Evolutionary conservation across 805 yeast species (phyloP), one percentile per base, ranked within the genome.

Genomic region (Metschnikowia sp.): DNA sequence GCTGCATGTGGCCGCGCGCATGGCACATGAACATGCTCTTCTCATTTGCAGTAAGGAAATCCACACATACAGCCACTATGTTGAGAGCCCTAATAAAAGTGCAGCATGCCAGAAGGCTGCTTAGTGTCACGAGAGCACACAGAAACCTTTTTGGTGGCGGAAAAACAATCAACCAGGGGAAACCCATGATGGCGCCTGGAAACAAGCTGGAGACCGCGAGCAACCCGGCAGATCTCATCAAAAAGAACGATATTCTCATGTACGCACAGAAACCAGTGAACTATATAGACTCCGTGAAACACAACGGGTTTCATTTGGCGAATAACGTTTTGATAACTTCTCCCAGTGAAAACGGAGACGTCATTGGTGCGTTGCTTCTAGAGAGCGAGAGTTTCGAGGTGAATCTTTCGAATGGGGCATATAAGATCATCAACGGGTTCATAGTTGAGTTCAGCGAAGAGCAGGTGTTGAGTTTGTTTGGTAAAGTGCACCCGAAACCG

Each of bases 401-500:
- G 36, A 76, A 81, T 54, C 59, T 85, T 38, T 55, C 69, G 19
- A 51, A 71, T 15, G 57, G 64, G n/a, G 78, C 81, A 1, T 74
- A 76, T 47, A 78, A 78, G 42, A 49, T 69, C 22, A 60, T 66
- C 32, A 70, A 74, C 49, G 72, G 72, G 3, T 82, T 83, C 39
- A 64, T 82, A n/a, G 78, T 84, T 11, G 81, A 78, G 32, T 70
- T 84, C 42, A 66, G 70, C 45, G 64, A 65, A 12, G 40, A 52
- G 19, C 61, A 67, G n/a, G 64, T 77, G 0, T 64, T 82, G 26
- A 70, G 71, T 11, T 60, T 84, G 4, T 74, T 84, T 47, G 74
- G 72, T 15, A 66, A 81, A 7, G 63, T 84, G 1, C 81, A 82
- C 61, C 96, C 96, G 3, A 82, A 82, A 58, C 96, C 96, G 0